Base-by-base conservation (phyloP, 331 rosid genomes). In the Acacia pycnantha region DNA sequence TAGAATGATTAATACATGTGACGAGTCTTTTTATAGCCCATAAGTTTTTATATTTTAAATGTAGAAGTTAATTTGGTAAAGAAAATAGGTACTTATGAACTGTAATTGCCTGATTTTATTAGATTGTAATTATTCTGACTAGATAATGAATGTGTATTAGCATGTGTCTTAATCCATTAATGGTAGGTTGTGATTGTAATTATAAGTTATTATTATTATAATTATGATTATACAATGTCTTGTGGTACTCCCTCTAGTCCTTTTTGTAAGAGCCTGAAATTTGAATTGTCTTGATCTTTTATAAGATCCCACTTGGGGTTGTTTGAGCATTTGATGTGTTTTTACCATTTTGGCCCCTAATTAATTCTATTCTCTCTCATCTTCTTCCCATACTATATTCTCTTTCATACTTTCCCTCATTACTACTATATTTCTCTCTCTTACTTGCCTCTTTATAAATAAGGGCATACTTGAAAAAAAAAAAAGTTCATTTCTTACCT, bases 1-100 rank as follows among this genome's bases (percentile, higher is more conserved):
- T 84, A 78, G 89, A 78, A 74, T 50, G 24, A 81, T 85, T 82
- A 50, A 50, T 24, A 79, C 58, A 72, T 73, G 75, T 47, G 22
- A 22, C 46, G 16, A 80, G 76, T 21, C 50, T 56, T 77, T 72
- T 27, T 65, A 70, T 21, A 16, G 70, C 12, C 69, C 76, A 6
- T 74, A 22, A 62, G 16, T 18, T 50, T 82, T 78, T 76, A 66
- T 79, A 31, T 75, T 74, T 77, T 79, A 27, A 73, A 73, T 51
- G 70, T 72, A 59, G 62, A 84, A 35, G 73, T 72, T 69, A 53
- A 54, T 80, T 84, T 72, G 65, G 59, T 86, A 35, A 78, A 11
- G 85, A n/a, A 78, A 68, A 61, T 84, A 11, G 74, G 72, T 71
- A 59, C 47, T 68, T 15, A 33, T 78, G 81, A 56, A 75, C 22